phyloP scores from a whole-genome alignment of 352 stramenopile species.

The Globisporangium canariense region DNA sequence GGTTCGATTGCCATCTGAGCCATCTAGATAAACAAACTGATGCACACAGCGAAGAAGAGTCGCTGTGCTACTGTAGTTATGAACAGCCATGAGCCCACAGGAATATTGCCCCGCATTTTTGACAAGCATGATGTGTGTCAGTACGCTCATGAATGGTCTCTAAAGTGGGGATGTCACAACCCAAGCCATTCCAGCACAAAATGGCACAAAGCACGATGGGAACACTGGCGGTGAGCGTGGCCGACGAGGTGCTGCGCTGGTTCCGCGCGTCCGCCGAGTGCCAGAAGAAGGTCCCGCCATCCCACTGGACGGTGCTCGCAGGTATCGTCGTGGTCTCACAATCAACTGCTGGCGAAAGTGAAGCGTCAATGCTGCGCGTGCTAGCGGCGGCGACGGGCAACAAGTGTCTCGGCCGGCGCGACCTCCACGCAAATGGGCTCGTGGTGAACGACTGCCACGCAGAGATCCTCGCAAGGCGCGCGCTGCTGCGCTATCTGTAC shows the following conservation, averaged over 20 bases:
- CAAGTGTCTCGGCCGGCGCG: slow-evolving; percentile 74
- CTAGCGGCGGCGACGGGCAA: slow-evolving; percentile 60
- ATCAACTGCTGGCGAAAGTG: not conserved
- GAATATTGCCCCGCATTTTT: slow-evolving; percentile 9
- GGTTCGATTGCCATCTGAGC: slow-evolving; percentile 8
- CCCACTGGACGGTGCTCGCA: slow-evolving; percentile 67
- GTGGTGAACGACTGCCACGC: slow-evolving; percentile 93
- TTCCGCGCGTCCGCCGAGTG: slow-evolving; percentile 42
- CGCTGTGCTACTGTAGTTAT: not conserved
- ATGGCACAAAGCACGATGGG: slow-evolving; percentile 7
- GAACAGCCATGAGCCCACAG: not conserved
- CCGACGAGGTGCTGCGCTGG: slow-evolving; percentile 51
- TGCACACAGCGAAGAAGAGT: too few species aligned
- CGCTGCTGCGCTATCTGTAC: slow-evolving; percentile 86
- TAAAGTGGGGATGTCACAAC: not conserved
- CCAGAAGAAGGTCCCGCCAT: slow-evolving; percentile 53
- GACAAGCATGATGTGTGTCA: slow-evolving; percentile 4
- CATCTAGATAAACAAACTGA: not conserved
- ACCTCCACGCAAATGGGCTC: slow-evolving; percentile 64
- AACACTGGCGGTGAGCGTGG: slow-evolving; percentile 27
- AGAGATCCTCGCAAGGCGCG: slow-evolving; percentile 86
- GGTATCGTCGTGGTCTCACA: slow-evolving; percentile 39
- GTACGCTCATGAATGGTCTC: not conserved
- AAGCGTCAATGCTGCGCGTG: slow-evolving; percentile 33
- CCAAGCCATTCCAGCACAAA: not conserved